Percentiles rank a stretch among this genome's conserved stretches.
Conservation (phyloP, 2,329 filamentous ascomycete species). For the Verticillium isaacii region DNA sequence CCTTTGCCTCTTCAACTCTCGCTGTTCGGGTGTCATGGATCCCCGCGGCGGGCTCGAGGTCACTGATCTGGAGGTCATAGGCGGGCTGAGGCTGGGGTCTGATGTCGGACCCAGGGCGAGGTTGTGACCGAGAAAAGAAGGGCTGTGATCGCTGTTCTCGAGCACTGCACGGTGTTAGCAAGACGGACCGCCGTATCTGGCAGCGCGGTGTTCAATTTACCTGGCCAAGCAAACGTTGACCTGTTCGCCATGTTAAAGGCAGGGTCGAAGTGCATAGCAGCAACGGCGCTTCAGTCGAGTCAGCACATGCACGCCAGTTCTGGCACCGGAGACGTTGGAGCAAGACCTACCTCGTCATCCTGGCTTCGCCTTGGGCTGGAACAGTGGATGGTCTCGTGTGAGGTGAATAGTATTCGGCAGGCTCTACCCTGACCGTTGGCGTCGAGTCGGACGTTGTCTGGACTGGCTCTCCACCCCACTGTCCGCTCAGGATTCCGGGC, state of each 20-base stretch:
- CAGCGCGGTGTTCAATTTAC: constrained; percentile 22
- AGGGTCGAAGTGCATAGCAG: constrained; percentile 43
- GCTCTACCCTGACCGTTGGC: constrained; percentile 27
- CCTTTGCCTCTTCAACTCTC: constrained; percentile 57
- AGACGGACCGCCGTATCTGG: neutral
- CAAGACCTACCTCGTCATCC: constrained; percentile 19
- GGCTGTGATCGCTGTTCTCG: constrained; percentile 18
- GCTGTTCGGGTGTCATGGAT: constrained; percentile 53
- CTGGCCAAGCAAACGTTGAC: constrained; percentile 37
- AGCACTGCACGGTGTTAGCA: constrained; percentile 17
- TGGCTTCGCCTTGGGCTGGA: constrained; percentile 16
- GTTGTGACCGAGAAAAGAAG: constrained; percentile 35
- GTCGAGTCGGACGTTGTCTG: constrained; percentile 13
- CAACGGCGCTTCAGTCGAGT: constrained; percentile 34
- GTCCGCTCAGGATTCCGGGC: constrained; percentile 20
- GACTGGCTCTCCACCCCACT: constrained; percentile 22
- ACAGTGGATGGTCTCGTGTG: constrained; percentile 11
- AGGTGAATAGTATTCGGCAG: constrained; percentile 21
- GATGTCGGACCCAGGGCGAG: constrained; percentile 41
- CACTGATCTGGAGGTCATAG: constrained; percentile 43
- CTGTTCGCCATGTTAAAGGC: constrained; percentile 47
- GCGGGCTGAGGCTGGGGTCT: constrained; percentile 47
- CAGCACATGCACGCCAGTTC: constrained; percentile 9
- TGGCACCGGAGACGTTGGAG: constrained; percentile 13
- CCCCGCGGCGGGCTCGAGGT: constrained; percentile 54